These are phyloP conservation scores for Yamadazyma kitorensis DNA, from an alignment of 805 yeast genomes.

Conservation along the genomic window DNA sequence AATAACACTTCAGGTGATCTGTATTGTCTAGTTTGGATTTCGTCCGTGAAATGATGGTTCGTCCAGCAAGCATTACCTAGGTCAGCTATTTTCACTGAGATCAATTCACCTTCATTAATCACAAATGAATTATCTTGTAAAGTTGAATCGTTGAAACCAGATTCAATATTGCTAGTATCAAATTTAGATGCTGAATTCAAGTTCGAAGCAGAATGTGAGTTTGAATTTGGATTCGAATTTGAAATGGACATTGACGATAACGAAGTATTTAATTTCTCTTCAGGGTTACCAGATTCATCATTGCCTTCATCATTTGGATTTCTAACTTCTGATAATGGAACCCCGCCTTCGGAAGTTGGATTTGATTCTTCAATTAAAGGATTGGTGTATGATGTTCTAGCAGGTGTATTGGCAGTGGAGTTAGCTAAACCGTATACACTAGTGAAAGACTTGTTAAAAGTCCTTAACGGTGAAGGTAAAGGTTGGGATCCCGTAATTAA, in stretches of 20 bases:
- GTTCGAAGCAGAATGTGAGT: no score
- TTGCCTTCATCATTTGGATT: conserved; percentile 8
- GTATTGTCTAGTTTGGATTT: conserved; percentile 67
- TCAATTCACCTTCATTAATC: conserved; percentile 48
- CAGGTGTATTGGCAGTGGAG: conserved; percentile 42
- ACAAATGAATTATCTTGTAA: conserved; percentile 15
- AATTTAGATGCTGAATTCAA: no score
- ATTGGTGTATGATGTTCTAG: conserved; percentile 16
- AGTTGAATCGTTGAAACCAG: conserved; percentile 8
- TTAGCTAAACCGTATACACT: conserved; percentile 34
- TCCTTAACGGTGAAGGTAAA: conserved; percentile 79
- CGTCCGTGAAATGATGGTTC: conserved; percentile 61
- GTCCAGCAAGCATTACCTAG: conserved; percentile 70
- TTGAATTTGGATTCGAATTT: conserved; percentile 16
- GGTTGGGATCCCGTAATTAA: conserved; percentile 91
- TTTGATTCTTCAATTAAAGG: conserved; percentile 10
- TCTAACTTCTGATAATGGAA: conserved; percentile 16
- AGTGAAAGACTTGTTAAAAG: conserved; percentile 44
- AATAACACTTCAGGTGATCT: conserved; percentile 63
- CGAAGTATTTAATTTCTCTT: conserved; percentile 27
- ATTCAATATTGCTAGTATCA: conserved; percentile 7
- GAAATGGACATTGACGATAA: conserved; percentile 43
- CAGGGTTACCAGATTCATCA: neutral
- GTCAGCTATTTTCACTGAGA: conserved; percentile 67
- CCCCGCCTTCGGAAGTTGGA: conserved; percentile 11